Evolutionary conservation across 2,329 filamentous ascomycete species (phyloP).

Genomic region (Lachnellula subtilissima): DNA sequence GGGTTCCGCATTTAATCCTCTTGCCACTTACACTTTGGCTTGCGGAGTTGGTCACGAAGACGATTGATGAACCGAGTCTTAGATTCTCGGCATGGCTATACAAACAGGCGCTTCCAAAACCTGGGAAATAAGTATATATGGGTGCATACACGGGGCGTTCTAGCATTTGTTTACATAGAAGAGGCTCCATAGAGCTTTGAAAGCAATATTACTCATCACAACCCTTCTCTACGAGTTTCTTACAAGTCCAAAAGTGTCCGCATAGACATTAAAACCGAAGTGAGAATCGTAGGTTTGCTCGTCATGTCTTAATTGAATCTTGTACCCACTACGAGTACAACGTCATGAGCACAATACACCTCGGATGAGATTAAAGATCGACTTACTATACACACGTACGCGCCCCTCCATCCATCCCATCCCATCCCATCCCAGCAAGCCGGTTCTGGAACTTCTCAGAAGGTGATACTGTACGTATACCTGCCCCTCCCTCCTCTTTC

Average conservation of each 20-base stretch:
- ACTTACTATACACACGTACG: too few species aligned
- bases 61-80: conserved; percentile 57
- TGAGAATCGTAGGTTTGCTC: too few species aligned
- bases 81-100: conserved; percentile 54
- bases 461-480: too few species aligned
- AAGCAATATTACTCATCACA: neutral
- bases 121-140: neutral
- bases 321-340: too few species aligned
- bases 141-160: neutral
- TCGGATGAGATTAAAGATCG: too few species aligned
- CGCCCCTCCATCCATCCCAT: too few species aligned
- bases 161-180: neutral
- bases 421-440: too few species aligned
- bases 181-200: neutral
- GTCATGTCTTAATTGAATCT: too few species aligned
- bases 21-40: conserved; percentile 55
- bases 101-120: conserved; percentile 34
- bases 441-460: too few species aligned
- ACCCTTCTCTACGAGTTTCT: neutral
- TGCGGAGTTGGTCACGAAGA: conserved; percentile 51
- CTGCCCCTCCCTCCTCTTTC: too few species aligned
- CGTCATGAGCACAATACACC: too few species aligned
- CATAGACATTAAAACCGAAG: too few species aligned
- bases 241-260: neutral
- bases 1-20: conserved; percentile 55